Evolutionary conservation across 2,329 filamentous ascomycete genomes (phyloP).

Genomic region (Aspergillus brasiliensis): DNA sequence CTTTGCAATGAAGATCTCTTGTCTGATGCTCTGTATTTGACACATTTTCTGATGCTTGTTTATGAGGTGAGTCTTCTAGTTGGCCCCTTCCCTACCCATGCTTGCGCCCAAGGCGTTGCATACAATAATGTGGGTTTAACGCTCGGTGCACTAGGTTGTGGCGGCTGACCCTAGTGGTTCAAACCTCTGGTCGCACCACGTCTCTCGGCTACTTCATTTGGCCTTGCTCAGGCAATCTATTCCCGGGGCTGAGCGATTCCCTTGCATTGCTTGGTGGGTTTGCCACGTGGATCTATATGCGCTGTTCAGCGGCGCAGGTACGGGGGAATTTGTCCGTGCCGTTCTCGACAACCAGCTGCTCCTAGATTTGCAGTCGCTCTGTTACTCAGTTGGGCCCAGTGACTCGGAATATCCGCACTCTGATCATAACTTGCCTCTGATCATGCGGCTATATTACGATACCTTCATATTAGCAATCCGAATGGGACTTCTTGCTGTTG

Average conservation of each 20-base stretch:
- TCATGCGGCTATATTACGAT: constrained; percentile 50
- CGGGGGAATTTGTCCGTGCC: constrained; percentile 53
- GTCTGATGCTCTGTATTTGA: constrained; percentile 59
- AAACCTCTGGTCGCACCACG: constrained; percentile 58
- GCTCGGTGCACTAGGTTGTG: constrained; percentile 41
- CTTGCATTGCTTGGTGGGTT: constrained; percentile 58
- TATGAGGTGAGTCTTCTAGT: constrained; percentile 52
- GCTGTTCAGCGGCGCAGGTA: constrained; percentile 55
- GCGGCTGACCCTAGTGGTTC: constrained; percentile 49
- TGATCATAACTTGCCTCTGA: constrained; percentile 41
- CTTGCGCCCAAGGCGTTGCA: constrained; percentile 2
- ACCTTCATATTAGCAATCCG: constrained; percentile 49
- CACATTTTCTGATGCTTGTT: constrained; percentile 59
- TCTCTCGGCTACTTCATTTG: constrained; percentile 55
- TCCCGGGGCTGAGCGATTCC: constrained; percentile 49
- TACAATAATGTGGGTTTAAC: constrained; percentile 14
- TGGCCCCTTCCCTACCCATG: not conserved
- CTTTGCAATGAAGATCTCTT: constrained; percentile 53
- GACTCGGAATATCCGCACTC: constrained; percentile 40
- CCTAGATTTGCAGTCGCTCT: constrained; percentile 43
- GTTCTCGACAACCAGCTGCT: constrained; percentile 53
- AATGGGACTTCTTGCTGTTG: constrained; percentile 47
- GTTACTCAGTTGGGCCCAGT: constrained; percentile 39
- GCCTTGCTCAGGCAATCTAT: constrained; percentile 50
- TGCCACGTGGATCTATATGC: constrained; percentile 59